Evolutionary conservation across 805 yeast species (phyloP).

Genomic region (Blastobotrys mokoenaii): DNA sequence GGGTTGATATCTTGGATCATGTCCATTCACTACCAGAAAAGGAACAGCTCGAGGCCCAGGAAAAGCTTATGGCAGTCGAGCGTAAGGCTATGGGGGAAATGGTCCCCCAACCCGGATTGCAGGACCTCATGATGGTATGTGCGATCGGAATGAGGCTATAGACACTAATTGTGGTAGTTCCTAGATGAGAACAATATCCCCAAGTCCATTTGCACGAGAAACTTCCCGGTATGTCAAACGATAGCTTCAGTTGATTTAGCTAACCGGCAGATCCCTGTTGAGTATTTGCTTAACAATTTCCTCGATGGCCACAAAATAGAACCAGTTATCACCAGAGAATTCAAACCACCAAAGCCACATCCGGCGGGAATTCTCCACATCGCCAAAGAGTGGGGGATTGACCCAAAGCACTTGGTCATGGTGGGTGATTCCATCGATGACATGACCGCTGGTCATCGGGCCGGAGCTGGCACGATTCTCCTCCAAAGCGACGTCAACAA

Average conservation of each 20-base stretch:
- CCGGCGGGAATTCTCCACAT: slow-evolving; percentile 57
- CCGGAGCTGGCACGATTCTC: slow-evolving; percentile 53
- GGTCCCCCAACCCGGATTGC: slow-evolving; percentile 41
- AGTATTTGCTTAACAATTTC: slow-evolving; percentile 39
- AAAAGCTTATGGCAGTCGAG: slow-evolving; percentile 45
- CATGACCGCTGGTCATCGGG: slow-evolving; percentile 53
- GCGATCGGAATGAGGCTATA: not conserved
- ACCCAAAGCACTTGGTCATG: slow-evolving; percentile 47
- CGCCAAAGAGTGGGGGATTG: slow-evolving; percentile 38
- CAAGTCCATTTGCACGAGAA: slow-evolving; percentile 58
- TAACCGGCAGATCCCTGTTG: slow-evolving; percentile 37
- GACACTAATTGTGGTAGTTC: not conserved
- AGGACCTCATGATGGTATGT: slow-evolving; percentile 32
- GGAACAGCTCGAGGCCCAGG: slow-evolving; percentile 37
- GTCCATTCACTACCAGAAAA: slow-evolving; percentile 37
- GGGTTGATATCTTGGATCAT: slow-evolving; percentile 45
- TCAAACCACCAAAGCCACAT: slow-evolving; percentile 60
- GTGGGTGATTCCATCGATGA: slow-evolving; percentile 71
- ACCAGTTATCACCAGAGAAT: slow-evolving; percentile 52
- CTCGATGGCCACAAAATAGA: slow-evolving; percentile 37
- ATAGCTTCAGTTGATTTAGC: not conserved
- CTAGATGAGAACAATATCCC: slow-evolving; percentile 23
- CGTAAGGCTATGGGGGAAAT: slow-evolving; percentile 53
- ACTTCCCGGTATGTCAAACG: slow-evolving; percentile 29
- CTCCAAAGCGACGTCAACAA: slow-evolving; percentile 45